Conservation (phyloP, 106 monocot genomes). For the Dactylorhiza incarnata region DNA sequence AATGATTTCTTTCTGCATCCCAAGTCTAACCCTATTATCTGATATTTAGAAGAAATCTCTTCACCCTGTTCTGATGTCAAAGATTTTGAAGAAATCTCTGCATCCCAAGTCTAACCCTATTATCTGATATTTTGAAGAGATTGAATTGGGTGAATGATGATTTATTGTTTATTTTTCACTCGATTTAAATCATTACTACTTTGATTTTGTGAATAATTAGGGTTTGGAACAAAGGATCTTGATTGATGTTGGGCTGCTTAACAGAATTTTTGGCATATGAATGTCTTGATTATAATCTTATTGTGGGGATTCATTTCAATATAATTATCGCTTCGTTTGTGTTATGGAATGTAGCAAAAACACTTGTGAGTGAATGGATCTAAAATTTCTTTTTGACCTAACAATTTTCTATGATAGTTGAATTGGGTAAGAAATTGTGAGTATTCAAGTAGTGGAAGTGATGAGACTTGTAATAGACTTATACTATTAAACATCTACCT, state of each 20-base stretch:
- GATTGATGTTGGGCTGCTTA: not conserved
- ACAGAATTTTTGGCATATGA: not conserved
- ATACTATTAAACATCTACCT: not conserved
- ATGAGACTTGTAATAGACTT: not conserved
- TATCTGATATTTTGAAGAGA: not conserved
- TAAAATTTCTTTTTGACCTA: not conserved
- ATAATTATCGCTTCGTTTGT: not conserved
- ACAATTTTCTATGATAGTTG: not conserved
- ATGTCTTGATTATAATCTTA: not conserved
- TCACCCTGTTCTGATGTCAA: not conserved
- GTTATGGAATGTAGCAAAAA: not conserved
- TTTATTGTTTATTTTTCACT: not conserved
- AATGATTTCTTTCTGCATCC: not conserved
- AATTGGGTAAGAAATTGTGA: not conserved
- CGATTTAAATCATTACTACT: not conserved
- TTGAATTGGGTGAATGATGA: not conserved
- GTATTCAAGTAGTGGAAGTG: not conserved
- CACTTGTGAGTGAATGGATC: not conserved
- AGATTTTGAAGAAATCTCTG: no score
- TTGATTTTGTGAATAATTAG: not conserved
- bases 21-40: not conserved
- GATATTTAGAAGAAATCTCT: not conserved
- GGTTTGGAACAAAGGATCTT: not conserved
- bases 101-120: no score
- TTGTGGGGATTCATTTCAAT: not conserved